These are phyloP conservation scores for Epichloe gansuensis DNA, from an alignment of 2,329 filamentous ascomycete species.

Conservation along the genomic window DNA sequence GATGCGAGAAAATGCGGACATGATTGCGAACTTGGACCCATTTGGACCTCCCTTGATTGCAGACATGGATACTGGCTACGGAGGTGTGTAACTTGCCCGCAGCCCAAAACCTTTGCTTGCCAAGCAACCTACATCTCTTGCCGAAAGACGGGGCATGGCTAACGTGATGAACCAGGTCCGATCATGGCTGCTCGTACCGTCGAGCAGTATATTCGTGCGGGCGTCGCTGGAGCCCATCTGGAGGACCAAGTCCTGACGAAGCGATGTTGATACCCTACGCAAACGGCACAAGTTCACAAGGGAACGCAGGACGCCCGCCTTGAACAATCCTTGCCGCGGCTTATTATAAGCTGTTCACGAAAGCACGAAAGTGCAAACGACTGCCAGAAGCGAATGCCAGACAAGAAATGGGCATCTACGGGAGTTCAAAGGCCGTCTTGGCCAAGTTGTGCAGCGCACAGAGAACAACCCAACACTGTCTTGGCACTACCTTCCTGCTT, in stretches of 20 bases:
- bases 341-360: too few relatives aligned
- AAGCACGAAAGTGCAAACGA: too few relatives aligned
- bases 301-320: too few relatives aligned
- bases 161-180: constrained; percentile 19
- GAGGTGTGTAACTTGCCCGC: constrained; percentile 21
- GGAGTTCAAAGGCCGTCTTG: too few relatives aligned
- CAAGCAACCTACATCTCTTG: not conserved
- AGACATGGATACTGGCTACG: constrained; percentile 47
- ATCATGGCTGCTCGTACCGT: constrained; percentile 41
- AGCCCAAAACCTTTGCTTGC: too few relatives aligned
- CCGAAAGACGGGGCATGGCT: not conserved
- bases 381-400: too few relatives aligned
- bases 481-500: too few relatives aligned
- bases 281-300: not conserved
- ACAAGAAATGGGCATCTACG: too few relatives aligned
- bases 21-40: constrained; percentile 48
- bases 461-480: too few relatives aligned
- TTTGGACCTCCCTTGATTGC: constrained; percentile 45
- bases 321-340: too few relatives aligned
- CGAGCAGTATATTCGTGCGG: constrained; percentile 36
- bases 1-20: constrained; percentile 49
- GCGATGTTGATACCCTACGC: constrained; percentile 25
- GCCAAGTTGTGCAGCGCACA: too few relatives aligned
- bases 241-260: constrained; percentile 54
- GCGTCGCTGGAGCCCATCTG: constrained; percentile 47